Percentiles rank a stretch among this genome's conserved stretches.
These are phyloP conservation scores for Globisporangium takayamanum DNA, from an alignment of 352 stramenopile species.

Conservation along the genomic window DNA sequence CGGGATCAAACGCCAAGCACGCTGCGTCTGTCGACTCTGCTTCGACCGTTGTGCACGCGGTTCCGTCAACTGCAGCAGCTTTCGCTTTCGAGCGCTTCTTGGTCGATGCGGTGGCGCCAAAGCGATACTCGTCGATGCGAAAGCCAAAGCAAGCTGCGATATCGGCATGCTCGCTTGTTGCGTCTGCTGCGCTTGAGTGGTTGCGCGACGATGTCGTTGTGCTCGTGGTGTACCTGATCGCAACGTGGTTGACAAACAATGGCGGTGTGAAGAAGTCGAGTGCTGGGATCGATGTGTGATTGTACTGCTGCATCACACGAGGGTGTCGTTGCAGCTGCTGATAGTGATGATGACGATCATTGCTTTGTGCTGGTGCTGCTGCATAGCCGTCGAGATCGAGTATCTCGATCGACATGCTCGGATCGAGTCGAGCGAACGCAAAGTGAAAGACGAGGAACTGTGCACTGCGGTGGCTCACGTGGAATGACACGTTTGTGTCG, in stretches of 20 bases:
- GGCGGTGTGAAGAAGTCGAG: slow-evolving; percentile 17
- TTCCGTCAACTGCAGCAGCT: neutral
- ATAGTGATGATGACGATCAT: neutral
- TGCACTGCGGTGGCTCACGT: slow-evolving; percentile 16
- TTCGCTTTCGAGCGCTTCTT: neutral
- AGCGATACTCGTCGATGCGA: slow-evolving; percentile 31
- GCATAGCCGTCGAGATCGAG: slow-evolving; percentile 6
- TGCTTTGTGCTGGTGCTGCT: neutral
- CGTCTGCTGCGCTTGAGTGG: neutral
- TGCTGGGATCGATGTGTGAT: neutral
- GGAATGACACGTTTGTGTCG: slow-evolving; percentile 9
- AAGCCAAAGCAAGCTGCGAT: slow-evolving; percentile 22
- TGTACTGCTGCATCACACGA: neutral
- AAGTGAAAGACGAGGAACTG: slow-evolving; percentile 36
- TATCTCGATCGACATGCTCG: slow-evolving; percentile 16
- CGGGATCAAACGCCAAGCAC: slow-evolving; percentile 16
- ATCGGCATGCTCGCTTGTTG: neutral
- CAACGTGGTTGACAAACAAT: slow-evolving; percentile 7
- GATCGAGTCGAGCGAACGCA: slow-evolving; percentile 17
- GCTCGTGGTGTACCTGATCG: slow-evolving; percentile 17
- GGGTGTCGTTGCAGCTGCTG: neutral
- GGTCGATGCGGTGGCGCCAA: slow-evolving; percentile 2
- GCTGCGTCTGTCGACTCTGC: slow-evolving; percentile 24
- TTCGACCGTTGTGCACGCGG: slow-evolving; percentile 8
- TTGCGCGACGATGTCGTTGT: neutral